Conservation (phyloP, 2,329 filamentous ascomycete species). For the Colletotrichum limetticola region DNA sequence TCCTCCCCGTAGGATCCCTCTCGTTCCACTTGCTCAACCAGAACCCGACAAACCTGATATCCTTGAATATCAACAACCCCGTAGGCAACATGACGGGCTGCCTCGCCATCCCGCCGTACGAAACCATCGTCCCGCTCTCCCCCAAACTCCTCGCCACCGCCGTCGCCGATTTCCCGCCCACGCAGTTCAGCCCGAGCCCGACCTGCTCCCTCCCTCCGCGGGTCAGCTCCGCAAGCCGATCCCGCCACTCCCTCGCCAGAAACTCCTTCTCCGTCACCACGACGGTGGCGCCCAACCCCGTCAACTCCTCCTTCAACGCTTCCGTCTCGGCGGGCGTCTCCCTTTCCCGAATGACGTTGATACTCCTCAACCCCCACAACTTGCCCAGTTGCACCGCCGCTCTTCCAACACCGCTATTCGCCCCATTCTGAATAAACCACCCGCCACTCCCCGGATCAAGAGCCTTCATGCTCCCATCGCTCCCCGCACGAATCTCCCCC, state of each 20-base stretch:
- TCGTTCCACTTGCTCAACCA: slow-evolving; percentile 95
- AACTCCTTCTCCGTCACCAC: slow-evolving; percentile 69
- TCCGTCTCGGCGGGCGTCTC: slow-evolving; percentile 72
- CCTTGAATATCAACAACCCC: slow-evolving; percentile 91
- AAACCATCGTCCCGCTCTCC: slow-evolving; percentile 80
- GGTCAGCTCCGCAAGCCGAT: slow-evolving; percentile 72
- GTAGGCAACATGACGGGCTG: slow-evolving; percentile 86
- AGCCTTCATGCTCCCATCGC: slow-evolving; percentile 53
- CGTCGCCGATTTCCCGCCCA: slow-evolving; percentile 87
- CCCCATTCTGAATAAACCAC: slow-evolving; percentile 98
- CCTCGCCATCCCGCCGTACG: slow-evolving; percentile 95
- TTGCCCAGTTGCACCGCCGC: slow-evolving; percentile 89
- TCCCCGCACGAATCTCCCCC: slow-evolving; percentile 54
- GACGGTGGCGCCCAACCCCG: slow-evolving; percentile 64
- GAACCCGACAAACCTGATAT: slow-evolving; percentile 89
- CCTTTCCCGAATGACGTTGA: slow-evolving; percentile 87
- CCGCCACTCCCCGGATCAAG: slow-evolving; percentile 68
- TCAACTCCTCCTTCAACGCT: slow-evolving; percentile 63
- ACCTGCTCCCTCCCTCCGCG: slow-evolving; percentile 77
- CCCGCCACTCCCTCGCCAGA: slow-evolving; percentile 68
- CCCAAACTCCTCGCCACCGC: slow-evolving; percentile 80
- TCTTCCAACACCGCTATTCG: slow-evolving; percentile 91
- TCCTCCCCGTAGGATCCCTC: slow-evolving; percentile 77
- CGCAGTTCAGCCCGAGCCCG: slow-evolving; percentile 88
- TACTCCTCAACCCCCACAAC: slow-evolving; percentile 88